Evolutionary conservation across 2,329 filamentous ascomycete species (phyloP).

Genomic region (Nothophoma quercina): DNA sequence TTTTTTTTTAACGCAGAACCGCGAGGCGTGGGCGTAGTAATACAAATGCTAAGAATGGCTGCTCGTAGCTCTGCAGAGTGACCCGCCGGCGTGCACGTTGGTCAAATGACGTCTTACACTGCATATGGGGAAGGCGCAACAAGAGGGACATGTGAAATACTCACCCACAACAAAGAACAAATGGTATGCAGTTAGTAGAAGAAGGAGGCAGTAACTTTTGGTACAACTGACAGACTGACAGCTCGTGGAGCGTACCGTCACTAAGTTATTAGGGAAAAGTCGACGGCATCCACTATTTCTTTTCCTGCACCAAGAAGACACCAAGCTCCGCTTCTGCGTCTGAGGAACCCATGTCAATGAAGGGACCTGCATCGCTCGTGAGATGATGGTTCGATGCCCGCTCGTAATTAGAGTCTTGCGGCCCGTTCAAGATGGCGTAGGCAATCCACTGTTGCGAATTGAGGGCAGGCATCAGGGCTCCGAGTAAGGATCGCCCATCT

Average conservation of each 20-base stretch:
- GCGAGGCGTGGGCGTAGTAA: constrained; percentile 15
- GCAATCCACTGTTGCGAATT: constrained; percentile 25
- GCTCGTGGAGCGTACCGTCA: constrained; percentile 7
- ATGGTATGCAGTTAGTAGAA: too few species aligned
- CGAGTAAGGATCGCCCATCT: constrained; percentile 31
- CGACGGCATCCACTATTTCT: constrained; percentile 28
- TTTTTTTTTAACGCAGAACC: too few species aligned
- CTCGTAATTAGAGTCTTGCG: constrained; percentile 28
- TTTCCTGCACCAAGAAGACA: constrained; percentile 27
- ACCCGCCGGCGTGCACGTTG: neutral
- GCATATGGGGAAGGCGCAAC: constrained; percentile 4
- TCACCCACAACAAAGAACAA: constrained; percentile 7
- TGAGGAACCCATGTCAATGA: constrained; percentile 28
- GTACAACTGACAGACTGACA: constrained; percentile 5
- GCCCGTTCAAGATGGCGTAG: constrained; percentile 31
- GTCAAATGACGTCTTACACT: constrained; percentile 37
- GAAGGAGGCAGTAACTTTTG: neutral
- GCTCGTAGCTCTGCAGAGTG: constrained; percentile 3
- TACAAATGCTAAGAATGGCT: constrained; percentile 13
- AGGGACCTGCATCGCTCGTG: constrained; percentile 30
- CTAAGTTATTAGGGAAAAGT: constrained; percentile 21
- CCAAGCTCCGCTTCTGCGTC: constrained; percentile 24
- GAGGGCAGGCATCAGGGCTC: constrained; percentile 17
- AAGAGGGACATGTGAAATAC: constrained; percentile 8
- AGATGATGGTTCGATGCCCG: constrained; percentile 40